phyloP scores from a whole-genome alignment of 805 yeast genomes.

The Candida glaebosa region DNA sequence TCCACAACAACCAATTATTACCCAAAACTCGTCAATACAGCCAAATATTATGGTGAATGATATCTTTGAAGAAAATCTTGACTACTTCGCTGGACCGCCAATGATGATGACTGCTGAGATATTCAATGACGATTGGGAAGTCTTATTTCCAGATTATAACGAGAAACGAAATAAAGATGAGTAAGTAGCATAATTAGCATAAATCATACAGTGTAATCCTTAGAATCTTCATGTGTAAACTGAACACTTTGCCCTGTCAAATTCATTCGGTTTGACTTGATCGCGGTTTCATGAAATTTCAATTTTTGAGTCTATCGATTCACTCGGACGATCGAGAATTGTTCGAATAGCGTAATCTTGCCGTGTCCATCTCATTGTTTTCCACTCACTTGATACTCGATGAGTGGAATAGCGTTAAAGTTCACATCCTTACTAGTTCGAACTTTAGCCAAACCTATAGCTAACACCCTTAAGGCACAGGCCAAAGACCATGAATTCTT shows the following conservation, averaged over 20 bases:
- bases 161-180: slow-evolving; percentile 4
- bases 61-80: slow-evolving; percentile 20
- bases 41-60: slow-evolving; percentile 15
- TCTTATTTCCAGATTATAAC: slow-evolving; percentile 44
- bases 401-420: slow-evolving; percentile 79
- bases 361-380: no score
- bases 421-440: slow-evolving; percentile 66
- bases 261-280: no score
- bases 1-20: background rate
- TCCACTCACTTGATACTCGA: slow-evolving; percentile 15
- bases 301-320: no score
- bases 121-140: slow-evolving; percentile 47
- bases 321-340: no score
- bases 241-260: no score
- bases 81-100: slow-evolving; percentile 51
- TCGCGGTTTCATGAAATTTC: no score
- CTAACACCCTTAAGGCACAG: slow-evolving; percentile 64
- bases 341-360: no score
- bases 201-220: no score
- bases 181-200: background rate
- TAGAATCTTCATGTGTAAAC: no score
- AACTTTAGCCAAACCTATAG: slow-evolving; percentile 78
- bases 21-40: background rate
- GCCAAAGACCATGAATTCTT: slow-evolving; percentile 71
- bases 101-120: slow-evolving; percentile 49